Conservation (phyloP, 2,329 filamentous ascomycete genomes). For the Spiromastix sp. region DNA sequence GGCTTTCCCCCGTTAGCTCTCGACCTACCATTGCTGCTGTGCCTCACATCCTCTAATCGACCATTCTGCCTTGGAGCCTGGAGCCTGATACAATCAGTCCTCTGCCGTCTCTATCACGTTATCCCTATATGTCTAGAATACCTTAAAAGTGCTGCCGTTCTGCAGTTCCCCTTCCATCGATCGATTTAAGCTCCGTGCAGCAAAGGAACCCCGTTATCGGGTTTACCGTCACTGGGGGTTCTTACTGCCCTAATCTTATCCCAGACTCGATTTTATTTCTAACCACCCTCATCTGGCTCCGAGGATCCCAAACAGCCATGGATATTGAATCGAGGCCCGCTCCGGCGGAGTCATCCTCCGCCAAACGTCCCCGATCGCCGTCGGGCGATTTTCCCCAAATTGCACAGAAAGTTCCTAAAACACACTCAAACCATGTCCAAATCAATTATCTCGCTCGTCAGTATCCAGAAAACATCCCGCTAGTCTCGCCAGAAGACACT, state of each 20-base stretch:
- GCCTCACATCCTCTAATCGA: slow-evolving; percentile 1
- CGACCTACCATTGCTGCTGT: slow-evolving; percentile 5
- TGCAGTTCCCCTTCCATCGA: not conserved
- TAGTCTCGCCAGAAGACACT: slow-evolving; percentile 56
- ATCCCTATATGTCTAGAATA: too few species aligned
- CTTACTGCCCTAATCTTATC: slow-evolving; percentile 2
- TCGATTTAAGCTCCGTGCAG: not conserved
- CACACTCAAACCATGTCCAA: slow-evolving; percentile 48
- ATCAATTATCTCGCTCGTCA: slow-evolving; percentile 60
- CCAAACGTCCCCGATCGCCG: slow-evolving; percentile 36
- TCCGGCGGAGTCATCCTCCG: slow-evolving; percentile 24
- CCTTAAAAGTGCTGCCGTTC: not conserved
- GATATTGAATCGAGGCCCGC: slow-evolving; percentile 26
- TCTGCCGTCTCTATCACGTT: not conserved
- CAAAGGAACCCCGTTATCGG: not conserved
- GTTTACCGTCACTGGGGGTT: not conserved
- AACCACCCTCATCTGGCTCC: not conserved
- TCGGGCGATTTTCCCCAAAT: slow-evolving; percentile 28
- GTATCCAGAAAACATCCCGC: slow-evolving; percentile 50
- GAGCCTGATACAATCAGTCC: too few species aligned
- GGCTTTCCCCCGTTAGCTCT: slow-evolving; percentile 12
- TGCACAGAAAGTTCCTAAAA: slow-evolving; percentile 44
- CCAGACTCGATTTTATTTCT: not conserved
- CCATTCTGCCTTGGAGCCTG: not conserved
- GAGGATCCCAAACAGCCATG: slow-evolving; percentile 4